A percentile compares a stretch with the other conserved stretches of the same genome.
Conservation (phyloP, 179 eudicot species). For the Camellia oleifera region DNA sequence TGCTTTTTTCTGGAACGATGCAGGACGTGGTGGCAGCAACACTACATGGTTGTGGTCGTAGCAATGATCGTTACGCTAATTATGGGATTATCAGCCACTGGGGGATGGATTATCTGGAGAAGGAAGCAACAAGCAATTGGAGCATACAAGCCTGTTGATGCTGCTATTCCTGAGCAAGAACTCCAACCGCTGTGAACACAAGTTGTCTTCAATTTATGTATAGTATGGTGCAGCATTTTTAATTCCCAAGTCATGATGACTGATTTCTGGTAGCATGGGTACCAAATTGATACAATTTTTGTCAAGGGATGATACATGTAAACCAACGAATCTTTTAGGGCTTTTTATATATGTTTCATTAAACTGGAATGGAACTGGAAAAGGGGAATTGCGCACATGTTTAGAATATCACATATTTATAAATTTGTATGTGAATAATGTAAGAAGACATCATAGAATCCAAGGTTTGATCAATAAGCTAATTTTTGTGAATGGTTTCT, state of each 20-base stretch:
- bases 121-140: constrained; percentile 38
- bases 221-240: constrained; percentile 2
- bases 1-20: neutral
- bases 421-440: constrained; percentile 1
- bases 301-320: neutral
- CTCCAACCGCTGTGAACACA: constrained; percentile 63
- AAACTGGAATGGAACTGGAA: too few relatives aligned
- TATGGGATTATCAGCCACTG: constrained; percentile 49
- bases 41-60: constrained; percentile 50
- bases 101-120: constrained; percentile 67
- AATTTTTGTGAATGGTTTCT: neutral
- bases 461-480: neutral
- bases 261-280: neutral
- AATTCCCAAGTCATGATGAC: neutral
- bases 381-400: too few relatives aligned
- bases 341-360: too few relatives aligned
- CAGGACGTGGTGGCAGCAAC: constrained; percentile 85
- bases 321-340: too few relatives aligned
- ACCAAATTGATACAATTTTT: constrained; percentile 3
- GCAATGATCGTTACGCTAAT: constrained; percentile 37
- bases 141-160: constrained; percentile 71
- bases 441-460: neutral
- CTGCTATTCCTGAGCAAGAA: constrained; percentile 70
- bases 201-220: constrained; percentile 7
- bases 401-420: neutral